Evolutionary conservation across 1,284 basidiomycete species (phyloP), one percentile per base, ranked within the genome.

Genomic region (Marasmius tenuissimus): DNA sequence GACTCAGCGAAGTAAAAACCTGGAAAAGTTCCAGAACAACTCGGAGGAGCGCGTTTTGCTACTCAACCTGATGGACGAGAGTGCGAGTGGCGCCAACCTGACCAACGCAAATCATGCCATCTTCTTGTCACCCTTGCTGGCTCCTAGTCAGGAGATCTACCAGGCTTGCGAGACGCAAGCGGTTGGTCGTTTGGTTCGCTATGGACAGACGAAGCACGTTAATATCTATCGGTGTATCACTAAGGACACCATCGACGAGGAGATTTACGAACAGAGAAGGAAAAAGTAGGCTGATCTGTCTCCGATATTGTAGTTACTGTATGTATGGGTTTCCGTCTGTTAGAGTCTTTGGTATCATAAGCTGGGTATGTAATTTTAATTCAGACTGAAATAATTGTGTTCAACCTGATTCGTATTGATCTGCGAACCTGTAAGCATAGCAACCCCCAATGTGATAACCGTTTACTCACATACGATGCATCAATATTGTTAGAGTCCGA

Each of bases 61-160:
- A 59, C 80, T 98, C 63, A 94, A 94, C 69, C 91, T 97, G 64
- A 95, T 93, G 83, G 94, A 97, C 74, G 94, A 97, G 72, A 94
- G 91, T 63, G 95, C 96, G 1, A 94, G 94, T 56, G 96, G 96
- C 56, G 89, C 93, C 66, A 98, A 98, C 73, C 76, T 98, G 69
- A 97, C 96, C 1, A 89, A 86, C 18, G 96, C 96, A 14, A 98
- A 96, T 76, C 94, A 97, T 70, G 96, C 94, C 39, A 91, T 98
- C 71, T 98, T 98, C 83, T 80, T 98, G 57, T 96, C 93, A 3
- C 96, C 96, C 2, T 81, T 98, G 38, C 87, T 96, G 20, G 85
- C 93, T 18, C 80, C 84, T 35, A 82, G 87, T 22, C 84, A 90
- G 75, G 92, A 92, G 73, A 91, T 91, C 61, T 97, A 96, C 72